These are phyloP conservation scores for Colletotrichum brevisporum DNA, from an alignment of 2,329 filamentous ascomycete species.

Conservation along the genomic window DNA sequence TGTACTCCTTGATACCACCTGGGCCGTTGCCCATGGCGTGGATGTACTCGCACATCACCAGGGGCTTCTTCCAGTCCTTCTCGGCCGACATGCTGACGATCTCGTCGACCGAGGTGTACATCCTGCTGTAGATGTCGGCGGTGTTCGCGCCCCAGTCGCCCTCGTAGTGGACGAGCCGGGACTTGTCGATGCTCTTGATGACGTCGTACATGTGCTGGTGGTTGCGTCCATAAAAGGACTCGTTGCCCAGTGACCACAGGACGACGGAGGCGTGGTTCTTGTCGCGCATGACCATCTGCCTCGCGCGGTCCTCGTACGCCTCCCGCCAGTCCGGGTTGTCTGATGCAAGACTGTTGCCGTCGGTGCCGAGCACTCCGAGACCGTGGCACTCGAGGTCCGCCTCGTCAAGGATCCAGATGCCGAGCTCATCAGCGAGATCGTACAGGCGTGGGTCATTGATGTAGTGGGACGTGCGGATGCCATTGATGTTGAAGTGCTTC, in stretches of 20 bases:
- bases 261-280: slow-evolving; percentile 75
- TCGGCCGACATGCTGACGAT: slow-evolving; percentile 57
- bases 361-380: slow-evolving; percentile 57
- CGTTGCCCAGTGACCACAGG: slow-evolving; percentile 81
- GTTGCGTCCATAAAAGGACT: slow-evolving; percentile 78
- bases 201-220: slow-evolving; percentile 77
- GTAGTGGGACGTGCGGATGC: slow-evolving; percentile 78
- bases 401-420: slow-evolving; percentile 74
- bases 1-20: slow-evolving; percentile 76
- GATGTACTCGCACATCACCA: slow-evolving; percentile 69
- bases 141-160: slow-evolving; percentile 70
- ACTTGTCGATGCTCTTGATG: slow-evolving; percentile 69
- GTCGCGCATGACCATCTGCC: slow-evolving; percentile 73
- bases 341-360: slow-evolving; percentile 66
- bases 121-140: slow-evolving; percentile 75
- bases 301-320: slow-evolving; percentile 77
- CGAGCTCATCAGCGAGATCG: slow-evolving; percentile 73
- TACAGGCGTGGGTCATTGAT: slow-evolving; percentile 73
- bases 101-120: slow-evolving; percentile 72
- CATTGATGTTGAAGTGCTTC: slow-evolving; percentile 80
- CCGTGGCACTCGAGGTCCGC: slow-evolving; percentile 70
- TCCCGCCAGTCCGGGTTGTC: slow-evolving; percentile 73
- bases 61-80: slow-evolving; percentile 65
- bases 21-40: slow-evolving; percentile 82
- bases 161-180: slow-evolving; percentile 76